Evolutionary conservation across 23 red algal species (phyloP).

Genomic region (Gracilaria domingensis): DNA sequence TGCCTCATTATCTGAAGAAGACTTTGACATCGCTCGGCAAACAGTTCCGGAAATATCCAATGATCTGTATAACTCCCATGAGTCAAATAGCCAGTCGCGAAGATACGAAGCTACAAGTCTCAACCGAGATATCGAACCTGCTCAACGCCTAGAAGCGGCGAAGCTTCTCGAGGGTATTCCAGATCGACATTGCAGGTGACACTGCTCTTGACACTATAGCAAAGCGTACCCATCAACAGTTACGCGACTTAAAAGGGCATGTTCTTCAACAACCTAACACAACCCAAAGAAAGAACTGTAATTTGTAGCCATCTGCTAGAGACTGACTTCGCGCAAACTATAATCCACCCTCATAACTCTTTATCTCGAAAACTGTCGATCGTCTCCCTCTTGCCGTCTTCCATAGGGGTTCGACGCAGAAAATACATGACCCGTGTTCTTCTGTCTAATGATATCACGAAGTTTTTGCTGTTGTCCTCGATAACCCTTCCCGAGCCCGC

Average conservation of each 20-base stretch:
- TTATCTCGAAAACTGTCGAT: conserved; percentile 65
- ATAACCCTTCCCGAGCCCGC: conserved; percentile 71
- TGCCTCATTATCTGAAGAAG: conserved; percentile 15
- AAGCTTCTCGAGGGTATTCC: conserved; percentile 27
- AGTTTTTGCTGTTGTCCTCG: conserved; percentile 60
- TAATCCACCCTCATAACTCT: background rate
- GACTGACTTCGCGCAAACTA: background rate
- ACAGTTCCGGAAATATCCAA: background rate
- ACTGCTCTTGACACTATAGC: background rate
- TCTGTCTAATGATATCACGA: conserved; percentile 57
- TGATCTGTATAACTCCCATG: background rate
- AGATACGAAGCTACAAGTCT: conserved; percentile 17
- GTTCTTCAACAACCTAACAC: too few species aligned
- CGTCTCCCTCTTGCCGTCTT: conserved; percentile 58
- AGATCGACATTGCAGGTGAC: conserved; percentile 14
- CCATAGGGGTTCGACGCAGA: conserved; percentile 91
- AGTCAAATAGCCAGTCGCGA: background rate
- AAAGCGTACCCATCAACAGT: background rate
- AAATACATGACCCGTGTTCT: conserved; percentile 81
- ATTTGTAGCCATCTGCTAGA: background rate
- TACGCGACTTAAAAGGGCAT: background rate
- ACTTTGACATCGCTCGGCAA: background rate
- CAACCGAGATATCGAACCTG: conserved; percentile 22
- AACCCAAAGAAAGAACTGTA: background rate
- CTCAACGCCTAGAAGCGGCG: background rate